Evolutionary conservation across 495 filamentous ascomycete species (phyloP).

Genomic region (Penicillium paxilli): DNA sequence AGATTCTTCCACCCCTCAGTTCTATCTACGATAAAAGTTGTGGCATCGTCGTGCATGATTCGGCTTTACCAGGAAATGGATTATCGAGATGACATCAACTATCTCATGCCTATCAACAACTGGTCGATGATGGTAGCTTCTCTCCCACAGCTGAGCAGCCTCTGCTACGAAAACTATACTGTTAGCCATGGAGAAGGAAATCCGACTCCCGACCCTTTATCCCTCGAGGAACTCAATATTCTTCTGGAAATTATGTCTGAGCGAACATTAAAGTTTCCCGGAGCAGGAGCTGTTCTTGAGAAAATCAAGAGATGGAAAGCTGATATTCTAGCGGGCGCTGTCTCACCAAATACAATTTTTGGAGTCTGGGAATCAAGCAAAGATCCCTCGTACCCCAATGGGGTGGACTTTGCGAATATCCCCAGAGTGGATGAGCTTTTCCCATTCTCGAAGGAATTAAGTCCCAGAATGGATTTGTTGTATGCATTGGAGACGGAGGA

Average conservation of each 20-base stretch:
- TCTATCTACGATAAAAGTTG: neutral
- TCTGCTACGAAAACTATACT: neutral
- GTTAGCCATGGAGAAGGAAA: neutral
- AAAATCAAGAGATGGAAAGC: neutral
- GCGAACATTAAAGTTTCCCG: neutral
- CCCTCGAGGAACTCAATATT: neutral
- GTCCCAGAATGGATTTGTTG: neutral
- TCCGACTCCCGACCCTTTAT: neutral
- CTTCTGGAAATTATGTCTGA: neutral
- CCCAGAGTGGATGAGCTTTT: neutral
- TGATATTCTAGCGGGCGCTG: neutral
- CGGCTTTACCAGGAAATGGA: conserved; percentile 3
- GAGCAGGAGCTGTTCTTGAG: neutral
- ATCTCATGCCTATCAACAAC: neutral
- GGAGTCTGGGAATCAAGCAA: neutral
- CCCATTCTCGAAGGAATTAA: neutral
- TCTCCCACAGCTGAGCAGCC: neutral
- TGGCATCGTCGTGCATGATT: neutral
- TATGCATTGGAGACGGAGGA: neutral
- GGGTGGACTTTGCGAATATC: neutral
- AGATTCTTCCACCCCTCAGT: neutral
- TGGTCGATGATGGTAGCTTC: conserved; percentile 5
- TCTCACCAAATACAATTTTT: neutral
- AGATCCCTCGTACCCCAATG: neutral
- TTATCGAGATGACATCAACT: neutral